Percentiles rank a stretch among this genome's conserved stretches.
Evolutionary conservation across 805 yeast genomes (phyloP).

Genomic region (Schwanniomyces pseudopolymorphus): DNA sequence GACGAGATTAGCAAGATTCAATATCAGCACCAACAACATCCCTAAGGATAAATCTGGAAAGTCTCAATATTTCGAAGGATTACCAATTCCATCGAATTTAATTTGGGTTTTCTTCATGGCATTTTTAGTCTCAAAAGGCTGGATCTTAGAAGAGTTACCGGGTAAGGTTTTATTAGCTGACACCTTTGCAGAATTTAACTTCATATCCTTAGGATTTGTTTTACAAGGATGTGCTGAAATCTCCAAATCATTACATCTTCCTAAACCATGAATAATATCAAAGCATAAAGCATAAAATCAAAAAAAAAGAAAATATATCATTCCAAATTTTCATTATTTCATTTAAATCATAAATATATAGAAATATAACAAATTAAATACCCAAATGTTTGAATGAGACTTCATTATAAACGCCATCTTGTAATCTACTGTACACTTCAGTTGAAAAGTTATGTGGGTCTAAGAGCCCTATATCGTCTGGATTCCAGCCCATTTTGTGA

Average conservation of each 20-base stretch:
- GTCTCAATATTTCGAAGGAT: conserved; percentile 90
- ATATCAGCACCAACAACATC: conserved; percentile 87
- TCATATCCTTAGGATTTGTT: conserved; percentile 60
- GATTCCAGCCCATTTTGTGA: conserved; percentile 25
- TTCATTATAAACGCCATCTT: conserved; percentile 24
- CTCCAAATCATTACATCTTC: conserved; percentile 85
- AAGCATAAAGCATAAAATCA: not conserved
- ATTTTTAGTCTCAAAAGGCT: conserved; percentile 52
- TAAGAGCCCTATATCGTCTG: conserved; percentile 31
- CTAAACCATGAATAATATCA: conserved; percentile 60
- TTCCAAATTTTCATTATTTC: not conserved
- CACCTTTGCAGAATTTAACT: conserved; percentile 71
- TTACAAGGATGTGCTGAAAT: conserved; percentile 89
- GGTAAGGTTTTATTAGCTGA: conserved; percentile 61
- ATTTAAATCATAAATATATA: not conserved
- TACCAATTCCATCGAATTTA: conserved; percentile 91
- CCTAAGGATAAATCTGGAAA: conserved; percentile 90
- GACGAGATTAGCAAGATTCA: conserved; percentile 91
- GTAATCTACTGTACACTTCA: conserved; percentile 24
- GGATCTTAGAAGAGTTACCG: conserved; percentile 57
- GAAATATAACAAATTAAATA: not conserved
- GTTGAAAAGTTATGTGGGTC: conserved; percentile 38
- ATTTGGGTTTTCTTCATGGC: conserved; percentile 74
- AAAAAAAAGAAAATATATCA: not conserved
- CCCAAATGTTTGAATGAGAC: conserved; percentile 20